Conservation (phyloP, 768 basidiomycete genomes). For the Mycena indigotica region DNA sequence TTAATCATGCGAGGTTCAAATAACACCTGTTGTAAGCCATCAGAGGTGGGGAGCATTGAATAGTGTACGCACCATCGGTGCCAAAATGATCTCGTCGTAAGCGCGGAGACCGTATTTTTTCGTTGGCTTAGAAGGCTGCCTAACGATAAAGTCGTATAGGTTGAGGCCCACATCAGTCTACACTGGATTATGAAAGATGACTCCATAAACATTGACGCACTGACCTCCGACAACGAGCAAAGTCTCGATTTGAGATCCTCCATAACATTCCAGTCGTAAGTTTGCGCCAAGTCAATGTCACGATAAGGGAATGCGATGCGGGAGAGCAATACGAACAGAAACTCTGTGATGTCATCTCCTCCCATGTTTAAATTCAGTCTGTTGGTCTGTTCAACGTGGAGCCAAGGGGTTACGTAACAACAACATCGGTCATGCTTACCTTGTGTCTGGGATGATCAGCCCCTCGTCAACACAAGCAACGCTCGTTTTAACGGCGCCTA, state of each 20-base stretch:
- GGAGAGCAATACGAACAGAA: slow-evolving; percentile 76
- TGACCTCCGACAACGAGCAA: slow-evolving; percentile 87
- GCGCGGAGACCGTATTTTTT: slow-evolving; percentile 88
- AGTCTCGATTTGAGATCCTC: slow-evolving; percentile 86
- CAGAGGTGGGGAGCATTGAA: neutral
- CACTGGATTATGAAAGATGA: too few species aligned
- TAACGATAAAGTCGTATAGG: slow-evolving; percentile 86
- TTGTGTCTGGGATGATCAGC: slow-evolving; percentile 80
- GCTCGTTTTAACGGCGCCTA: slow-evolving; percentile 82
- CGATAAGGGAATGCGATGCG: slow-evolving; percentile 88
- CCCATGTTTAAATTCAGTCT: slow-evolving; percentile 86
- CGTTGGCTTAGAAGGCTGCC: slow-evolving; percentile 71
- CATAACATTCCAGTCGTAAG: slow-evolving; percentile 89
- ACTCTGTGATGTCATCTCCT: slow-evolving; percentile 93
- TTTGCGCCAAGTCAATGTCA: slow-evolving; percentile 72
- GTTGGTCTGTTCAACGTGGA: neutral
- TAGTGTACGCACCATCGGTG: slow-evolving; percentile 74
- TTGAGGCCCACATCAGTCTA: slow-evolving; percentile 90
- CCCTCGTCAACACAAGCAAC: slow-evolving; percentile 97
- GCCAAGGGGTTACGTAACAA: slow-evolving; percentile 4
- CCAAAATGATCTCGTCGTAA: slow-evolving; percentile 94
- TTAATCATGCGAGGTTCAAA: slow-evolving; percentile 94
- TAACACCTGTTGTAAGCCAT: slow-evolving; percentile 32
- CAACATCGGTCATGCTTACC: too few species aligned
- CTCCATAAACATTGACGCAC: slow-evolving; percentile 27